A percentile compares a stretch with the other conserved stretches of the same genome.
Conservation (phyloP, 164 flowering plant genomes). For the Saururus chinensis region DNA sequence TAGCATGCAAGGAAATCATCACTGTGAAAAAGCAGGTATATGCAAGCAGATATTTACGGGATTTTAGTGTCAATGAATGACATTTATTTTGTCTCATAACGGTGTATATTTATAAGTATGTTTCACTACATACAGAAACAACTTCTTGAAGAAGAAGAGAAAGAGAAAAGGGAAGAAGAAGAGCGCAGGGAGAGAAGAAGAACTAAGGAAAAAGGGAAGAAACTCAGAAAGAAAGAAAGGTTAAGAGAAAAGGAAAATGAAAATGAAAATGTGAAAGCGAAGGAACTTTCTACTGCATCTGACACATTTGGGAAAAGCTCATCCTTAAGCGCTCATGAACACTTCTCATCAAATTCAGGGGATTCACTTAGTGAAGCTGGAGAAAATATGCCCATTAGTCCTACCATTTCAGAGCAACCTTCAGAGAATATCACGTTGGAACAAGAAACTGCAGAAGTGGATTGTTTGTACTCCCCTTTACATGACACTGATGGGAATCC, state of each 20-base stretch:
- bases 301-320: constrained; percentile 25
- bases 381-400: constrained; percentile 13
- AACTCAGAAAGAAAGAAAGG: constrained; percentile 80
- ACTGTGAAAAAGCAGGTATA: constrained; percentile 91
- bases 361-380: constrained; percentile 40
- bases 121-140: constrained; percentile 44
- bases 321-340: constrained; percentile 28
- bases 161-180: constrained; percentile 92
- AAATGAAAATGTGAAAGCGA: constrained; percentile 17
- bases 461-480: constrained; percentile 9
- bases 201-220: constrained; percentile 86
- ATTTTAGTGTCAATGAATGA: not conserved
- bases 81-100: not conserved
- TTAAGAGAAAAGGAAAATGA: constrained; percentile 63
- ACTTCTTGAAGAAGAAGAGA: constrained; percentile 98
- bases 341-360: constrained; percentile 18
- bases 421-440: constrained; percentile 6
- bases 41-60: not conserved
- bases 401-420: constrained; percentile 28
- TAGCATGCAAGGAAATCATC: constrained; percentile 94
- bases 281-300: constrained; percentile 18
- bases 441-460: constrained; percentile 7
- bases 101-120: not conserved
- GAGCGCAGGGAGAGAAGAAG: constrained; percentile 81
- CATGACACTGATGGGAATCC: constrained; percentile 32